A percentile compares a stretch with the other conserved stretches of the same genome.
These are phyloP conservation scores for Thuidium tamariscinum DNA, from an alignment of 225 moss, liverwort and hornwort genomes.

Conservation along the genomic window DNA sequence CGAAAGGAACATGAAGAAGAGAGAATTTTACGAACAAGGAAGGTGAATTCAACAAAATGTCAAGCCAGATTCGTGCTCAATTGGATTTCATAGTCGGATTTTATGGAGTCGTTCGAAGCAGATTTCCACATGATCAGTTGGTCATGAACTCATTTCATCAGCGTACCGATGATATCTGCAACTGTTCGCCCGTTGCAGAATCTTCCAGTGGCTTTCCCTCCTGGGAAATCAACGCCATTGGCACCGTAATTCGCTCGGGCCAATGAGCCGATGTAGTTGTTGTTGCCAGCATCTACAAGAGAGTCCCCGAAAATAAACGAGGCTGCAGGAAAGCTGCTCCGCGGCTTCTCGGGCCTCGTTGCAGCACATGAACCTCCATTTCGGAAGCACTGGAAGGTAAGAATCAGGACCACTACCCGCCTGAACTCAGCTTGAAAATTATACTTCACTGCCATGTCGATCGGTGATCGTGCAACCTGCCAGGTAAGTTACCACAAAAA, in stretches of 20 bases:
- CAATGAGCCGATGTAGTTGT: slow-evolving; percentile 23
- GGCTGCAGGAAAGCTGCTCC: not conserved
- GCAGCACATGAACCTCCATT: not conserved
- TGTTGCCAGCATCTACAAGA: slow-evolving; percentile 20
- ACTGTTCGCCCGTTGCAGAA: slow-evolving; percentile 25
- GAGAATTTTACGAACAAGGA: not conserved
- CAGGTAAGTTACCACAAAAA: not conserved
- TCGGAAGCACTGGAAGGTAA: not conserved
- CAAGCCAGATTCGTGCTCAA: not conserved
- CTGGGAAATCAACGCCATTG: slow-evolving; percentile 20
- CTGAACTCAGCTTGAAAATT: not conserved
- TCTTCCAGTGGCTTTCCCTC: slow-evolving; percentile 11
- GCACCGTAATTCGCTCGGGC: slow-evolving; percentile 16
- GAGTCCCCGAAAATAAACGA: slow-evolving; percentile 19
- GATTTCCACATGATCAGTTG: not conserved
- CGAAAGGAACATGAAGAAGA: not conserved
- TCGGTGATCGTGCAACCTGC: not conserved
- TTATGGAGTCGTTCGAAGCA: not conserved
- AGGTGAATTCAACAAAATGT: not conserved
- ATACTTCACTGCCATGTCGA: not conserved
- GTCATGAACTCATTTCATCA: not conserved
- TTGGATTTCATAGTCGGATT: not conserved
- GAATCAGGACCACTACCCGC: not conserved
- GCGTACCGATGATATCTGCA: slow-evolving; percentile 12
- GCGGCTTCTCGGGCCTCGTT: not conserved